Evolutionary conservation across 176 grass and related monocot genomes (phyloP).

Genomic region (Hyparrhenia diplandra): DNA sequence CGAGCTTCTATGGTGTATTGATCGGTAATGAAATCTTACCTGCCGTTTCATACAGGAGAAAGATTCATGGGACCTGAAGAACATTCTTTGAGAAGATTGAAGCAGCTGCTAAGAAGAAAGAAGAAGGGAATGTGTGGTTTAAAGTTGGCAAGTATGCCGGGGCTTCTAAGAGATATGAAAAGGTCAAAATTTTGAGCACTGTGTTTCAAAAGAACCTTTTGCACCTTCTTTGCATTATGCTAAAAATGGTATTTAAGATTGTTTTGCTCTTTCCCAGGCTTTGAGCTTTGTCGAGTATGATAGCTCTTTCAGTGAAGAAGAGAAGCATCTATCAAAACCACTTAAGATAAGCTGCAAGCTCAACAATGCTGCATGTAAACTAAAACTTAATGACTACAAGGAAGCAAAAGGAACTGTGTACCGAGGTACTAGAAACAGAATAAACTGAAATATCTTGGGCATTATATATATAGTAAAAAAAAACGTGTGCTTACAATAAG

Average conservation of each 20-base stretch:
- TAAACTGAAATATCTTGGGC: background rate
- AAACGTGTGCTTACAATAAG: conserved; percentile 4
- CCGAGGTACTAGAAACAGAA: conserved; percentile 36
- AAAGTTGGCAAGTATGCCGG: conserved; percentile 63
- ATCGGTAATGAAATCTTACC: background rate
- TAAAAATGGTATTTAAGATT: background rate
- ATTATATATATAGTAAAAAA: background rate
- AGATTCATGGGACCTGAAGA: conserved; percentile 76
- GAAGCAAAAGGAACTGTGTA: conserved; percentile 75
- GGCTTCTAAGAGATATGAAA: conserved; percentile 81
- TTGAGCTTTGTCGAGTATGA: conserved; percentile 62
- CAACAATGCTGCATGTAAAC: conserved; percentile 85
- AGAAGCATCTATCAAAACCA: conserved; percentile 57
- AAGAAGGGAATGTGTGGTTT: conserved; percentile 79
- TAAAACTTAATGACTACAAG: conserved; percentile 72
- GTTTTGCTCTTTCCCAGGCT: conserved; percentile 34
- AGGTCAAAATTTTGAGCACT: conserved; percentile 29
- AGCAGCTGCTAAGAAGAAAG: conserved; percentile 73
- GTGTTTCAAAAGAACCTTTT: background rate
- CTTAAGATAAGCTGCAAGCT: conserved; percentile 81
- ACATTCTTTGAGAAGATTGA: conserved; percentile 79
- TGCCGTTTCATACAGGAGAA: conserved; percentile 44
- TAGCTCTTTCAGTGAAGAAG: conserved; percentile 75
- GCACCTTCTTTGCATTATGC: background rate
- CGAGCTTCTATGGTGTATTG: background rate